Evolutionary conservation across 495 filamentous ascomycete species (phyloP).

Genomic region (Terfezia boudieri): DNA sequence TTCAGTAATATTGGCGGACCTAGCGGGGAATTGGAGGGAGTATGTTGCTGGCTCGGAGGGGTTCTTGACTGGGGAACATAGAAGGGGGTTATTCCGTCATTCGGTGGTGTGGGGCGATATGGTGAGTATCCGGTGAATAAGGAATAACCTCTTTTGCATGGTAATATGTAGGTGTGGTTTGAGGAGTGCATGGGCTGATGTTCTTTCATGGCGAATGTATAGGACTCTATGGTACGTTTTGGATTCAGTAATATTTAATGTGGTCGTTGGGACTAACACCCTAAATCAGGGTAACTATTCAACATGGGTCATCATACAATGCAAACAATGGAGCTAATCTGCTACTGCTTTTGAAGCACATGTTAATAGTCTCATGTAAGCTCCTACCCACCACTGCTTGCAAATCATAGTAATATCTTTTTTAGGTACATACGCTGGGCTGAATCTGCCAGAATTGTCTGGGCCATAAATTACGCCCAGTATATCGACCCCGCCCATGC

Average conservation of each 20-base stretch:
- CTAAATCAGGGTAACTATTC: too few species aligned
- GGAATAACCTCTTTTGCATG: too few species aligned
- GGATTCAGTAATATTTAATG: too few species aligned
- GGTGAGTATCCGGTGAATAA: slow-evolving; percentile 25
- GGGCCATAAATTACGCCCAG: slow-evolving; percentile 52
- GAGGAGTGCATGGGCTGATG: too few species aligned
- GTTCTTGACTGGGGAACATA: slow-evolving; percentile 43
- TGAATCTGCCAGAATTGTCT: slow-evolving; percentile 65
- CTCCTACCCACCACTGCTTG: neutral
- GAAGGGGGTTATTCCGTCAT: slow-evolving; percentile 46
- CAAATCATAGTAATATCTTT: neutral
- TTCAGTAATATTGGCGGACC: slow-evolving; percentile 33
- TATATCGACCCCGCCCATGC: slow-evolving; percentile 43
- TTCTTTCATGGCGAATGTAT: too few species aligned
- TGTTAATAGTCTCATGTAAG: slow-evolving; percentile 50
- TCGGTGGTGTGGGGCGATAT: slow-evolving; percentile 79
- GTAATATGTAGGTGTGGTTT: too few species aligned
- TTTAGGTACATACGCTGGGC: slow-evolving; percentile 55
- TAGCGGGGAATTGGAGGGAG: slow-evolving; percentile 56
- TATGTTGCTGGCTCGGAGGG: slow-evolving; percentile 61
- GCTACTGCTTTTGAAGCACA: slow-evolving; percentile 31
- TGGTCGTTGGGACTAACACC: too few species aligned
- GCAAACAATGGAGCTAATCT: neutral
- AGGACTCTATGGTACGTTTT: too few species aligned
- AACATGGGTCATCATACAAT: neutral